Evolutionary conservation across 192 early-diverging fungal genomes (phyloP), one percentile per base, ranked within the genome.

Genomic region (Coemansia sp.): DNA sequence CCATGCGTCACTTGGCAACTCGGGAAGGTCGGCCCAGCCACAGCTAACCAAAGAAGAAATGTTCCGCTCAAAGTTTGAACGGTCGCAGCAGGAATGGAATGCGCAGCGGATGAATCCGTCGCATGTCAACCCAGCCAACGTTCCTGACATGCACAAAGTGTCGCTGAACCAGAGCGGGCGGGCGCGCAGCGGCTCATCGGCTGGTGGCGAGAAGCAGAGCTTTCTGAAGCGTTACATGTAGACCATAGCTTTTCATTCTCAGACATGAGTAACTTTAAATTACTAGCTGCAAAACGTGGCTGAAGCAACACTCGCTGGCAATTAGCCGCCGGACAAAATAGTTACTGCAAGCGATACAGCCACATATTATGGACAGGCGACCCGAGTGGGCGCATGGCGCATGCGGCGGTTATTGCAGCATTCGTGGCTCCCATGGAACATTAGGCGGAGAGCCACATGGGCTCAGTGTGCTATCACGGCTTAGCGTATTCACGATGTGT

Each of bases 51-150:
- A 72, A 56, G 78, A 81, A 60, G 72, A 81, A 14, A 19, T 69
- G 61, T 81, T 81, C 59, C 65, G 78, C 53, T 69, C 72, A 21
- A 81, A 81, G 69, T 69, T 81, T 51, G 78, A 75, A 35, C 52
- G 60, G 72, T 81, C 78, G 51, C 69, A 81, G 68, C 62, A 61
- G 47, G 72, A 81, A 48, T 81, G 78, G 78, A 61, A 75, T 26
- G 62, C 66, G 62, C 72, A 72, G 45, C 68, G 43, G 38, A 26
- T 25, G 14, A 62, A 38, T 53, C 12, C 60, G 21, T 3, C 61
- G 22, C 62, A 58, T 23, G 48, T 78, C 37, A 72, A 72, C 45
- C 59, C 75, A 2, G 59, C 58, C 1, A 57, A 43, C 26, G 38
- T 78, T 14, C 51, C 75, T 3, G 72, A 80, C 7, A 80, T 71